Percentiles rank a stretch among this genome's conserved stretches.
Evolutionary conservation across 768 basidiomycete genomes (phyloP).

Genomic region (Trametes meyenii): DNA sequence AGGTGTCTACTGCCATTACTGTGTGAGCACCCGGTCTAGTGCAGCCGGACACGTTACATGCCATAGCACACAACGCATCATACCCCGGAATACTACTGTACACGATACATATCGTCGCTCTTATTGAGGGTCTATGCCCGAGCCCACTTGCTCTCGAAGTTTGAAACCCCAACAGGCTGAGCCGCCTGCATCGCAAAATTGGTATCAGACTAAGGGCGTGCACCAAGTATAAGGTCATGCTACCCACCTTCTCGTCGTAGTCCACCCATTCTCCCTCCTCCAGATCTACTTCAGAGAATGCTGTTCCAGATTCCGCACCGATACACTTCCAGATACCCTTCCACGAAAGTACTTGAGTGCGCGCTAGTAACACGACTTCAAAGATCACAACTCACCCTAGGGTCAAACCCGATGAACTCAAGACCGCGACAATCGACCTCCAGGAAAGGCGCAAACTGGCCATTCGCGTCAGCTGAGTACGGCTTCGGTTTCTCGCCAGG

Average conservation of each 20-base stretch:
- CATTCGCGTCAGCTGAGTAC: conserved; percentile 63
- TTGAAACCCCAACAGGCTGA: conserved; percentile 71
- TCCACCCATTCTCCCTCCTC: conserved; percentile 78
- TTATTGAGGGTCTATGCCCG: conserved; percentile 48
- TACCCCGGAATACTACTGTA: not conserved
- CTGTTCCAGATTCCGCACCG: conserved; percentile 56
- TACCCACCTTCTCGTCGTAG: conserved; percentile 85
- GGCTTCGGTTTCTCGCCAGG: conserved; percentile 47
- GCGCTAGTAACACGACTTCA: not conserved
- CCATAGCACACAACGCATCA: not conserved
- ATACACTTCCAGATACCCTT: conserved; percentile 82
- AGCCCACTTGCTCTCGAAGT: conserved; percentile 65
- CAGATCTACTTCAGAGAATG: conserved; percentile 70
- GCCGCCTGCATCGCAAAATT: conserved; percentile 45
- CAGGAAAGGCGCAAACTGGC: conserved; percentile 64
- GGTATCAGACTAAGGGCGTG: not conserved
- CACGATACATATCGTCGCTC: not conserved
- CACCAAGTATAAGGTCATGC: not conserved
- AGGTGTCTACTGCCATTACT: too few species aligned
- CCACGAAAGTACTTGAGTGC: not conserved
- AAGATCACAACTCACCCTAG: conserved; percentile 48
- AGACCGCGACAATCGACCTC: conserved; percentile 85
- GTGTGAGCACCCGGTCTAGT: too few species aligned
- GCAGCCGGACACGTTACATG: too few species aligned
- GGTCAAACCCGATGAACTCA: conserved; percentile 80